phyloP scores from a whole-genome alignment of 2,329 filamentous ascomycete genomes.

The Aureobasidium pullulans region DNA sequence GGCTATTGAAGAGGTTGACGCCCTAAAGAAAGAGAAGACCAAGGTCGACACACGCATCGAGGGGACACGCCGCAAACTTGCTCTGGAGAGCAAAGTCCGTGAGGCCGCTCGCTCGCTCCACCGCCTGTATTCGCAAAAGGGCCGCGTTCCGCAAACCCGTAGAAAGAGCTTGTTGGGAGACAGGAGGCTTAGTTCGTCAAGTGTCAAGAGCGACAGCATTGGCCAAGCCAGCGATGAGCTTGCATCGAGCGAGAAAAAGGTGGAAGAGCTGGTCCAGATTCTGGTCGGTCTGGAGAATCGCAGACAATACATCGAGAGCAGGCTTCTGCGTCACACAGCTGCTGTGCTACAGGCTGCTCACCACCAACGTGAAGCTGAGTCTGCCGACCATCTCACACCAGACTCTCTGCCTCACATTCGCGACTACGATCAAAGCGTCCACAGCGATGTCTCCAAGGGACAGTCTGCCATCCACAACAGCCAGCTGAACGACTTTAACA shows the following conservation, averaged over 20 bases:
- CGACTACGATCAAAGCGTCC: conserved; percentile 16
- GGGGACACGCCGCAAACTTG: conserved; percentile 71
- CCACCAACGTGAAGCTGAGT: conserved; percentile 42
- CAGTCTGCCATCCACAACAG: neutral
- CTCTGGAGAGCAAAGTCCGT: conserved; percentile 85
- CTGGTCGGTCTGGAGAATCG: conserved; percentile 73
- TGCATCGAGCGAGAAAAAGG: conserved; percentile 66
- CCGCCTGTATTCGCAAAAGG: conserved; percentile 64
- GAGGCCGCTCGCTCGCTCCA: conserved; percentile 86
- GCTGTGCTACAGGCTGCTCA: conserved; percentile 89
- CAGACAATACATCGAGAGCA: conserved; percentile 64
- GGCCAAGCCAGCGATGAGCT: conserved; percentile 66
- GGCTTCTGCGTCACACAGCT: conserved; percentile 81
- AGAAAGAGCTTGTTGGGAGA: conserved; percentile 40
- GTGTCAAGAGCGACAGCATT: conserved; percentile 25
- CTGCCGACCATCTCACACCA: neutral
- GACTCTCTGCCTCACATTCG: conserved; percentile 10
- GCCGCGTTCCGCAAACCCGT: conserved; percentile 40
- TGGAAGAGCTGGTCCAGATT: conserved; percentile 76
- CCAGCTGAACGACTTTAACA: conserved; percentile 20
- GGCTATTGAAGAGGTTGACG: conserved; percentile 85
- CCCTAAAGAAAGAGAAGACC: conserved; percentile 78
- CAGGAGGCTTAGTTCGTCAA: conserved; percentile 30
- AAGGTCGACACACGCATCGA: conserved; percentile 70
- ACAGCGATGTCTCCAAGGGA: conserved; percentile 14